Evolutionary conservation across 2,329 filamentous ascomycete genomes (phyloP).

Genomic region (Diplodia intermedia): DNA sequence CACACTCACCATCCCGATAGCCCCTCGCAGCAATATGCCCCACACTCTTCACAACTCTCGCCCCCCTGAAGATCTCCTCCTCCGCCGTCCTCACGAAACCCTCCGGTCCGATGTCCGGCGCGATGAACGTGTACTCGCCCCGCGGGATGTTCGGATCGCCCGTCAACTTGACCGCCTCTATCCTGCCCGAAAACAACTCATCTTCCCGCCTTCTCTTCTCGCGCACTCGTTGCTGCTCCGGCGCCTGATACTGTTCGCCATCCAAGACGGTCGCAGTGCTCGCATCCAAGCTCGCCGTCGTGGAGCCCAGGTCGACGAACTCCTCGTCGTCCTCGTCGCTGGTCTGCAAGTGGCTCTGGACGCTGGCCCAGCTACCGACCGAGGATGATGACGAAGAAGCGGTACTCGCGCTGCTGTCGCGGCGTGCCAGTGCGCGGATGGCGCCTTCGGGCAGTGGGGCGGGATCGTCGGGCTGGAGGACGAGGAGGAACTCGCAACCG

Average conservation of each 20-base stretch:
- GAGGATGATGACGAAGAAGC: background rate
- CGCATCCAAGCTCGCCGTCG: constrained; percentile 18
- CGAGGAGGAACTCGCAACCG: constrained; percentile 84
- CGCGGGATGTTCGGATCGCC: constrained; percentile 90
- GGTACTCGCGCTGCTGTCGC: constrained; percentile 17
- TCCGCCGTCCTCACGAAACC: constrained; percentile 70
- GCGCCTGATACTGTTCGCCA: constrained; percentile 36
- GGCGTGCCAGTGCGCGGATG: constrained; percentile 6
- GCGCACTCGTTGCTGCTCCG: background rate
- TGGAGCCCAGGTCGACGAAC: background rate
- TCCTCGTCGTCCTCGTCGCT: constrained; percentile 12
- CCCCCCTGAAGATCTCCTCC: constrained; percentile 74
- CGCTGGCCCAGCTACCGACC: constrained; percentile 14
- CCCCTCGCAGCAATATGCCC: constrained; percentile 80
- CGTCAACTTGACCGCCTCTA: constrained; percentile 89
- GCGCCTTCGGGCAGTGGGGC: constrained; percentile 47
- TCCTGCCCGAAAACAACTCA: constrained; percentile 65
- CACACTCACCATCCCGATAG: constrained; percentile 71
- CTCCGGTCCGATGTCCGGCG: constrained; percentile 73
- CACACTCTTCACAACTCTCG: constrained; percentile 72
- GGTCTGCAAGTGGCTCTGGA: constrained; percentile 16
- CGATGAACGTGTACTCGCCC: constrained; percentile 82
- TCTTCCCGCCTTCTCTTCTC: no score
- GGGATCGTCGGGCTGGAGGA: constrained; percentile 73
- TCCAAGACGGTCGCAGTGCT: constrained; percentile 34